Base-by-base conservation (phyloP, 306 rosid genomes). In the Corylus avellana region DNA sequence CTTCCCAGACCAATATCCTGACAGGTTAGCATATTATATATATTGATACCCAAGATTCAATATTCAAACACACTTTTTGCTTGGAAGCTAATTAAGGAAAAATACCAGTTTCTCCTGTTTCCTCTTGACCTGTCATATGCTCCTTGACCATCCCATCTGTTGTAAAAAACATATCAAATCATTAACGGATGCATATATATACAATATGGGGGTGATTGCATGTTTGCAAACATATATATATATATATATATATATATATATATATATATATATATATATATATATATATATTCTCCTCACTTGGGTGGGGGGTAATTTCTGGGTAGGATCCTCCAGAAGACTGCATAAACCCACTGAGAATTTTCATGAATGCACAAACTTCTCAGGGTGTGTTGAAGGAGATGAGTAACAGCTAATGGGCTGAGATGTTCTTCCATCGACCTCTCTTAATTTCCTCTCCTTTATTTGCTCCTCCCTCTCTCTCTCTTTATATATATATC, bases 1-100 rank as follows among this genome's bases (percentile, higher is more conserved):
- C 99, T 89, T 96, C 99, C 99, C 99, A 96, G 13, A 91, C 99
- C 76, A 96, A 82, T 88, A 96, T 96, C 99, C 99, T 96, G 84
- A 73, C 78, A 81, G 75, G 77, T 77, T 77, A 25, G 62, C 64
- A 69, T 29, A 73, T 61, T 29, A 59, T 18, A 48, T 39, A 32
- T 50, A 16, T 74, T 16, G 22, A 67, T 18, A 8, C 12, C 17
- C 25, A 57, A 67, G 27, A 51, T 69, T 51, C 70, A 83, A 55
- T 49, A 73, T 8, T 29, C 47, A 48, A 32, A 44, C 20, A 37
- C 67, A 3, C 50, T 42, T 8, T 42, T 12, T 11, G 49, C 50
- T 42, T 39, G 11, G 53, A 66, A 18, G 7, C n/a, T 0, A 10
- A 51, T 22, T 22, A 22, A 55, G 37, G 61, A 27, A 37, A 39